phyloP scores from a whole-genome alignment of 345 rosid species.

The Gossypium bickii region DNA sequence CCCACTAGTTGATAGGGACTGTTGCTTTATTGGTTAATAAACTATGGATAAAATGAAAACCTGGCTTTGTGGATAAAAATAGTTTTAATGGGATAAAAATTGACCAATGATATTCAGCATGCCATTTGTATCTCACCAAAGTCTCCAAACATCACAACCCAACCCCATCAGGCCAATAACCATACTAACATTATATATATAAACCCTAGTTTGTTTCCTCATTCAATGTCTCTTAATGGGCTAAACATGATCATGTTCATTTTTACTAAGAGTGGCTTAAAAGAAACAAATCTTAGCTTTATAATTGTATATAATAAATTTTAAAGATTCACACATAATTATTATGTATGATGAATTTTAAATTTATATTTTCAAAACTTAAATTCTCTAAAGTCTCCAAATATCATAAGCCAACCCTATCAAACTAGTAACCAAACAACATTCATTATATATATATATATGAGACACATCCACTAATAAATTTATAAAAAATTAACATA shows the following conservation, averaged over 20 bases:
- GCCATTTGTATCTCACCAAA: not conserved
- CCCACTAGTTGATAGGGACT: slow-evolving; percentile 42
- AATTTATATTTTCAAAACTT: no score
- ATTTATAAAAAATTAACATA: no score
- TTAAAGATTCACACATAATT: no score
- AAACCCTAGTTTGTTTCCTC: no score
- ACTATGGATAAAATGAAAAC: not conserved
- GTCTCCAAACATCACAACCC: no score
- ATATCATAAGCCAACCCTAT: not conserved
- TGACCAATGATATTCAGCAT: not conserved
- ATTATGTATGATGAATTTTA: no score
- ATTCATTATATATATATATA: no score
- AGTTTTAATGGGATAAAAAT: not conserved
- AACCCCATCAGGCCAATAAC: no score
- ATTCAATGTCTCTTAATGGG: not conserved
- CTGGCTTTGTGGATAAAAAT: not conserved
- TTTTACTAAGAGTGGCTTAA: not conserved
- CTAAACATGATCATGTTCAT: not conserved
- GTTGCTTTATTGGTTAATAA: slow-evolving; percentile 4
- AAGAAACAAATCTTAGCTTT: not conserved
- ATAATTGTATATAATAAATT: no score
- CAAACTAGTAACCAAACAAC: not conserved
- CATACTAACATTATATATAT: no score
- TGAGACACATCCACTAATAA: no score
- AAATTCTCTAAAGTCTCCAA: no score